Evolutionary conservation across 176 grass and related monocot genomes (phyloP).

Genomic region (bread wheat (Triticum aestivum)): IWGSC_CS_RefSeq_v2.1 NC_057806.1:708812409-708812908

Average conservation of each 20-base stretch:
- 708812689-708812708: background rate
- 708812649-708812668: background rate
- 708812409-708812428: background rate
- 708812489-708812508: background rate
- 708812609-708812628: background rate
- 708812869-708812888: conserved; percentile 30
- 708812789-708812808: background rate
- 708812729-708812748: background rate
- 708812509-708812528: background rate
- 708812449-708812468: background rate
- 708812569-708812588: background rate
- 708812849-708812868: conserved; percentile 23
- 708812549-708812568: background rate
- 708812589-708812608: background rate
- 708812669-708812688: background rate
- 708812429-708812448: background rate
- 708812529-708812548: background rate
- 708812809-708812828: background rate
- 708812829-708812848: conserved; percentile 33
- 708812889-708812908: background rate
- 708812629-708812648: background rate
- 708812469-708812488: background rate
- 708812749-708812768: background rate
- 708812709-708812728: background rate
- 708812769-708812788: background rate